Base-by-base conservation (phyloP, 495 filamentous ascomycete genomes). In the Penicillium simplicissimum region DNA sequence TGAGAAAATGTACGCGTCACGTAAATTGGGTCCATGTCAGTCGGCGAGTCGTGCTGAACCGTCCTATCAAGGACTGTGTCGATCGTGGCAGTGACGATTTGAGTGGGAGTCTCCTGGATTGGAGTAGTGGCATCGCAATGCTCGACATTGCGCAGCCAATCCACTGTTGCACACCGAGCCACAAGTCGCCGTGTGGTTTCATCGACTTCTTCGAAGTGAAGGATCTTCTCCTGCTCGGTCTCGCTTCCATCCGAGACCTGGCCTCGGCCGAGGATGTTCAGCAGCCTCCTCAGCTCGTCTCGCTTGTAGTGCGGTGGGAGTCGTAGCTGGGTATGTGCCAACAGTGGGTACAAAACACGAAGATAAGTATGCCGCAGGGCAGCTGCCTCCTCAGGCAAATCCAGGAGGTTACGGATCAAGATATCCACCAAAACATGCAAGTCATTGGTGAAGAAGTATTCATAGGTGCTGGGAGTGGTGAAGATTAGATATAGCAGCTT, bases 371-470 rank as follows among this genome's bases (percentile, higher is more conserved):
- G 96, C 33, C 95, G 86, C 48, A 98, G 78, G 9, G 91, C 84
- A 54, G 84, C 81, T 55, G 91, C 82, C 64, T 93, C 91, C 59
- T 89, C 87, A 0, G 94, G 93, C 6, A 98, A 82, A 71, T 98
- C 95, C 38, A 98, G 85, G 13, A 98, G 81, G 65, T 98, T 98
- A 37, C 95, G 92, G 58, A 98, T 91, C 55, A 98, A 90, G 67
- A 98, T 94, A 68, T 98, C 95, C 42, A 98, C 84, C 14, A 98
- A 84, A 13, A 98, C 95, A 43, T 91, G 90, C 8, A 98, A 82
- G 69, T 98, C 95, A 72, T 98, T 98, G 19, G 91, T 96, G 69
- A 97, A 98, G 74, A 98, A 98, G 74, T 98, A 98, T 73, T 98
- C 95, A 73, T 93, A 89, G 1, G 96, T 98, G 31, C 89, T 84